Base-by-base conservation (phyloP, 345 rosid genomes). In the Raphanus raphanistrum region DNA sequence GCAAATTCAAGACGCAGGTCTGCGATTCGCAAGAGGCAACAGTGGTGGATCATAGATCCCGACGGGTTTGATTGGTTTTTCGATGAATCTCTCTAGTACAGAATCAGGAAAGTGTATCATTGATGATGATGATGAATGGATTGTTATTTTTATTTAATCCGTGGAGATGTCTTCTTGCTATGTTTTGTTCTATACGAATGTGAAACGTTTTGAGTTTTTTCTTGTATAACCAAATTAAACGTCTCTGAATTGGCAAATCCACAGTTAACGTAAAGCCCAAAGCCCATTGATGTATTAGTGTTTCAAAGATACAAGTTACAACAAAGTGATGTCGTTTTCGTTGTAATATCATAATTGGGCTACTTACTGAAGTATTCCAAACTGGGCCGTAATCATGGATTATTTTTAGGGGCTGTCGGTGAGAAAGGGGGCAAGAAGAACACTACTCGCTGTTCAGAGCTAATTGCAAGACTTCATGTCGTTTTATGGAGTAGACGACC, bases 1-100 rank as follows among this genome's bases (percentile, higher is more conserved):
- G 99, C 52, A 95, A 95, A 80, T 92, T 92, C 65, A 95, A 87
- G 87, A 90, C 94, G 0, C 99, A 89, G 76, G 99, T 95, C 35
- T 92, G 98, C 50, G 94, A 92, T 85, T 92, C 99, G 8, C 98
- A 92, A 6, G 98, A 90, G 72, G 87, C 87, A 2, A 72, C 94
- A 50, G 86, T 87, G 32, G 86, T 86, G 0, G 88, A 89, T 32
- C 74, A 77, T 3, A 85, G 92, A 70, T 70, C 79, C 3, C 83
- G 80, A 11, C 79, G 76, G 5, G 43, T 76, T 45, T 80, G 63
- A 73, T 66, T 5, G 2, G 2, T 31, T 36, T 36, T 57, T 35
- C 43, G 12, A 4, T 71, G 2, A 25, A 58, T 70, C 54, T 70
- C 54, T 9, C 15, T 21, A 65, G 68, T 78, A 65, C 66, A 63